phyloP scores from a whole-genome alignment of 2,329 filamentous ascomycete genomes.

The Diaporthe caulivora region DNA sequence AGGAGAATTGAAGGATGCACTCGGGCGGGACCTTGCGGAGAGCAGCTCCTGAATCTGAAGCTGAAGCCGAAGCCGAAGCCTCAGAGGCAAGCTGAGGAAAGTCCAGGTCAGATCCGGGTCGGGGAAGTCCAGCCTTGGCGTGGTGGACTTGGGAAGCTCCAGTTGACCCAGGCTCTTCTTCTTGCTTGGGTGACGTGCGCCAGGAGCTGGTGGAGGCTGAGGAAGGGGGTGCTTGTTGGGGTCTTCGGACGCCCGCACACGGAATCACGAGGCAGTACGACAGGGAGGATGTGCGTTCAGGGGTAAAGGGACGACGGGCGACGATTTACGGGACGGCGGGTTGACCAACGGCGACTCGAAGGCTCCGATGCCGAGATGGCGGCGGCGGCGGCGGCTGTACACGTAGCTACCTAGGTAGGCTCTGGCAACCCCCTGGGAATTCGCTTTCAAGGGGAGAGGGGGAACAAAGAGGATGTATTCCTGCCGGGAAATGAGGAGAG shows the following conservation, averaged over 20 bases:
- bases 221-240: background rate
- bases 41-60: background rate
- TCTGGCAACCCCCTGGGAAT: too few species aligned
- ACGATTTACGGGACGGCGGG: constrained; percentile 1
- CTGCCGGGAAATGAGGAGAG: constrained; percentile 29
- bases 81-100: constrained; percentile 3
- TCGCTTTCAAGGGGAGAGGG: too few species aligned
- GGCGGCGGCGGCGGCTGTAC: constrained; percentile 18
- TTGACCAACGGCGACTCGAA: constrained; percentile 12
- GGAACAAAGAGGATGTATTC: background rate
- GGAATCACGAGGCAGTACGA: background rate
- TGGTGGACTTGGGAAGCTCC: background rate
- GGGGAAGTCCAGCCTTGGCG: constrained; percentile 30
- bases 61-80: constrained; percentile 2
- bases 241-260: constrained; percentile 7
- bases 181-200: background rate
- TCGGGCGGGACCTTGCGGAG: constrained; percentile 2
- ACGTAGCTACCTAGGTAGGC: background rate
- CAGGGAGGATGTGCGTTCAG: constrained; percentile 4
- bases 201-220: background rate
- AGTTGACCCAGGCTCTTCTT: background rate
- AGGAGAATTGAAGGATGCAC: constrained; percentile 4
- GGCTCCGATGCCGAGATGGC: constrained; percentile 17
- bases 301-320: constrained; percentile 1
- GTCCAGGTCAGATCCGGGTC: constrained; percentile 2